Conservation (phyloP, 768 basidiomycete species). For the Pulveroboletus frians region DNA sequence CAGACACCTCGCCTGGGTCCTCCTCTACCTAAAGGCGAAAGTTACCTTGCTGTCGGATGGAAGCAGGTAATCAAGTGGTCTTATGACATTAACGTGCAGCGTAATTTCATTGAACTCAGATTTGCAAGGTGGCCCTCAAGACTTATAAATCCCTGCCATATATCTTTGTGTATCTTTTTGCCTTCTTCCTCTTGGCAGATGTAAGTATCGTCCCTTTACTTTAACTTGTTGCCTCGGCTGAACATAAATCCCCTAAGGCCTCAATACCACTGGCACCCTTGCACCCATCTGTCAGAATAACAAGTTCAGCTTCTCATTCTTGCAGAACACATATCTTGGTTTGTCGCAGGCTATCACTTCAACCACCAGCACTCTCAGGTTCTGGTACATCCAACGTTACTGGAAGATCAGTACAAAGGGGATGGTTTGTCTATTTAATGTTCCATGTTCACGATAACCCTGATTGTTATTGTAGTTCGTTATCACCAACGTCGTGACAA, state of each 20-base stretch:
- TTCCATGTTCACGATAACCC: not conserved
- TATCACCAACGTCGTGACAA: constrained; percentile 69
- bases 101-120: constrained; percentile 37
- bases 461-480: constrained; percentile 47
- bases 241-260: constrained; percentile 41
- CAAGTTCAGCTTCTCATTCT: constrained; percentile 75
- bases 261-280: constrained; percentile 76
- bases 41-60: constrained; percentile 79
- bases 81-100: not conserved
- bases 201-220: constrained; percentile 34
- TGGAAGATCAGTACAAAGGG: constrained; percentile 77
- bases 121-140: constrained; percentile 69
- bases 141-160: constrained; percentile 75
- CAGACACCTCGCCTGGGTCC: constrained; percentile 84
- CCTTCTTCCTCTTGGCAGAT: constrained; percentile 77
- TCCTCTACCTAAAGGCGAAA: constrained; percentile 67
- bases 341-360: constrained; percentile 73
- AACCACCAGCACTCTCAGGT: constrained; percentile 64
- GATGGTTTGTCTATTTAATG: constrained; percentile 47
- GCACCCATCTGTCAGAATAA: constrained; percentile 76
- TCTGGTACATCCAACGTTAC: constrained; percentile 79
- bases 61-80: constrained; percentile 52
- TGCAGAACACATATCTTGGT: constrained; percentile 76
- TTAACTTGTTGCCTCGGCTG: not conserved
- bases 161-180: constrained; percentile 75